phyloP scores from a whole-genome alignment of 2,329 filamentous ascomycete genomes.

The Penicillium sp. region DNA sequence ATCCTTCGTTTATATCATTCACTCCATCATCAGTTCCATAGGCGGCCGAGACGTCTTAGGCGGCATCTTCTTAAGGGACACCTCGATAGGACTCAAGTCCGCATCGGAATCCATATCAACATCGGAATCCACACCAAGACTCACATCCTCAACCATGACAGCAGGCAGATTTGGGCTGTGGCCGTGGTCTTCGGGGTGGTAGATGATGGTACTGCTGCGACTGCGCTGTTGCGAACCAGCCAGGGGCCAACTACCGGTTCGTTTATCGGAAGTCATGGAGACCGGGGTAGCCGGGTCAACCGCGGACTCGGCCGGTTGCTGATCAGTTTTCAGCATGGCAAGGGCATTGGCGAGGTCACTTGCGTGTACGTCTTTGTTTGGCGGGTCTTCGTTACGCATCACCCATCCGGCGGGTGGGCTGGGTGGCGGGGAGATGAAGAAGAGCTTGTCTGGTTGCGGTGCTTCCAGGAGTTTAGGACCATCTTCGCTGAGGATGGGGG shows the following conservation, averaged over 20 bases:
- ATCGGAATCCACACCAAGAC: slow-evolving; percentile 50
- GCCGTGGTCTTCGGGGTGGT: slow-evolving; percentile 66
- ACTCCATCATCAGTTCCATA: slow-evolving; percentile 63
- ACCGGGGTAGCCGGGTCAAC: slow-evolving; percentile 40
- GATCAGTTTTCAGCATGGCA: slow-evolving; percentile 50
- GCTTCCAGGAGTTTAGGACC: slow-evolving; percentile 52
- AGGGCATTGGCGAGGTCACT: slow-evolving; percentile 64
- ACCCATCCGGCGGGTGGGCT: slow-evolving; percentile 69
- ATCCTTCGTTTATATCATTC: slow-evolving; percentile 8
- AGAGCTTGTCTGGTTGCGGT: slow-evolving; percentile 64
- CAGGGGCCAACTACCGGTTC: slow-evolving; percentile 36
- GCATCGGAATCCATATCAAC: slow-evolving; percentile 37
- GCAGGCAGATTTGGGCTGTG: slow-evolving; percentile 63
- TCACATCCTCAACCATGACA: slow-evolving; percentile 68
- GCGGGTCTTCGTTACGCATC: slow-evolving; percentile 65
- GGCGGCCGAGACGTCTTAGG: slow-evolving; percentile 60
- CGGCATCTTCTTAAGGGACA: slow-evolving; percentile 48
- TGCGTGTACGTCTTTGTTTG: slow-evolving; percentile 68
- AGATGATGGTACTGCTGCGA: slow-evolving; percentile 65
- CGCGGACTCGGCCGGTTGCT: slow-evolving; percentile 11
- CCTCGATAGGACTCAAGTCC: slow-evolving; percentile 46
- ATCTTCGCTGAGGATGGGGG: slow-evolving; percentile 47
- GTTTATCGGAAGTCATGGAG: slow-evolving; percentile 39
- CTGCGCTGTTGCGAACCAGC: slow-evolving; percentile 41
- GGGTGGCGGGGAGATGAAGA: slow-evolving; percentile 69